Evolutionary conservation across 169 alveolate genomes (phyloP).

Genomic region (Babesia ovis): DNA sequence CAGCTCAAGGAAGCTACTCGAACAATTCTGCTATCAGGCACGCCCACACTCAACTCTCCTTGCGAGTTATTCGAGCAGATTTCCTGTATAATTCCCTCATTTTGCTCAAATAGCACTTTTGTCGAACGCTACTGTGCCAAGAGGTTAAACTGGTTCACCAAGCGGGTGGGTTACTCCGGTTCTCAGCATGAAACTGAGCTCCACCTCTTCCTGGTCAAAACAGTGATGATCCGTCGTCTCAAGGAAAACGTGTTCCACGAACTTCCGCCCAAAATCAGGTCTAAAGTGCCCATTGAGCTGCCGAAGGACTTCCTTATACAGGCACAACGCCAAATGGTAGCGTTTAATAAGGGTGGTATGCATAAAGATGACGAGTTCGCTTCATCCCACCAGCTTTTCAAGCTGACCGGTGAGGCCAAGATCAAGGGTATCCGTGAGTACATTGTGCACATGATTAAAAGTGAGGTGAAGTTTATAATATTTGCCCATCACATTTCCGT

Average conservation of each 20-base stretch:
- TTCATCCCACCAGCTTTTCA: conserved; percentile 77
- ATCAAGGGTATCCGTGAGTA: conserved; percentile 89
- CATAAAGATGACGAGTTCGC: conserved; percentile 32
- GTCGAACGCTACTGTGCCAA: conserved; percentile 80
- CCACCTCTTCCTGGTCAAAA: conserved; percentile 77
- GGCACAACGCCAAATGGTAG: conserved; percentile 15
- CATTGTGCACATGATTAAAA: conserved; percentile 87
- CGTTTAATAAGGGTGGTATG: background rate
- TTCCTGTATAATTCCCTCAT: conserved; percentile 76
- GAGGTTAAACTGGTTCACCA: conserved; percentile 73
- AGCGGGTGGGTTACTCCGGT: conserved; percentile 78
- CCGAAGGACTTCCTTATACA: conserved; percentile 42
- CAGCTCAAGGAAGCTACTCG: conserved; percentile 86
- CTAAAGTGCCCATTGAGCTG: conserved; percentile 87
- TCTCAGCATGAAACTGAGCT: conserved; percentile 83
- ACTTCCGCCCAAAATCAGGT: conserved; percentile 91
- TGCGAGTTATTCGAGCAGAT: conserved; percentile 90
- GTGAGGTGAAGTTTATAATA: conserved; percentile 86
- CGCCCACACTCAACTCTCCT: conserved; percentile 93
- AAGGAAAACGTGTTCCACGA: conserved; percentile 91
- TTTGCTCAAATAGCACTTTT: conserved; percentile 76
- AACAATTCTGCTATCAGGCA: conserved; percentile 91
- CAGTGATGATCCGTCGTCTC: conserved; percentile 93
- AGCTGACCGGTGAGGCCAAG: conserved; percentile 93
- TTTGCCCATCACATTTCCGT: conserved; percentile 95